Evolutionary conservation across 768 basidiomycete genomes (phyloP).

Genomic region (Leccinum uliginosum): DNA sequence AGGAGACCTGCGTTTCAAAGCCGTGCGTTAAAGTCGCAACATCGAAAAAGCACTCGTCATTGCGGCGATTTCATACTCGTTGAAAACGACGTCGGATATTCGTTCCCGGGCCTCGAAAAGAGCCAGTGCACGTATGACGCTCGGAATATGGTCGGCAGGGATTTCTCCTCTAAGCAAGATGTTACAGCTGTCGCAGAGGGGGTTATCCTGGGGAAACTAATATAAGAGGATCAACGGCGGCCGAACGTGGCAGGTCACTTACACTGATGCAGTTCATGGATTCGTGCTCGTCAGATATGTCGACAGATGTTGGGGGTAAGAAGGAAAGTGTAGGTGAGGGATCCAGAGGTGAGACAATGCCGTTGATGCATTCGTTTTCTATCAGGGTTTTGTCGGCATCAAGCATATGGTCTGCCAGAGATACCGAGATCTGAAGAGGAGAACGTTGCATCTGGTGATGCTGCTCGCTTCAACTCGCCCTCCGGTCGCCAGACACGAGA

Average conservation of each 20-base stretch:
- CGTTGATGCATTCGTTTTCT: neutral
- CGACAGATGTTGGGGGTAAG: neutral
- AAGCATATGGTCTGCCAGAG: neutral
- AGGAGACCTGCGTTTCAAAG: neutral
- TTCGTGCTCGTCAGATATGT: slow-evolving; percentile 2
- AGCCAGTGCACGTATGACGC: slow-evolving; percentile 18
- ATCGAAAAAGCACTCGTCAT: slow-evolving; percentile 21
- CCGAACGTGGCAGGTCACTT: neutral
- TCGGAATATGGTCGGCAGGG: slow-evolving; percentile 19
- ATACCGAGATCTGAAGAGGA: neutral
- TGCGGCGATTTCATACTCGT: slow-evolving; percentile 14
- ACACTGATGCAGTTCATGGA: slow-evolving; percentile 12
- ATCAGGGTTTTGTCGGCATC: neutral
- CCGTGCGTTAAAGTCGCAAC: slow-evolving; percentile 13
- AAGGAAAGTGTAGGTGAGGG: neutral
- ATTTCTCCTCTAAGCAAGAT: slow-evolving; percentile 13
- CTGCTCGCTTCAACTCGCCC: slow-evolving; percentile 1
- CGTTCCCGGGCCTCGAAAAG: slow-evolving; percentile 15
- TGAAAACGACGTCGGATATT: neutral
- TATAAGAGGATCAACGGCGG: neutral
- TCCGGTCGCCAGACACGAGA: neutral
- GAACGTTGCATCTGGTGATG: neutral
- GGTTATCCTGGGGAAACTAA: slow-evolving; percentile 6
- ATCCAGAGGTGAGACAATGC: neutral
- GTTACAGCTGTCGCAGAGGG: slow-evolving; percentile 13